Evolutionary conservation across 805 yeast species (phyloP).

Genomic region (Schwanniomyces pseudopolymorphus): DNA sequence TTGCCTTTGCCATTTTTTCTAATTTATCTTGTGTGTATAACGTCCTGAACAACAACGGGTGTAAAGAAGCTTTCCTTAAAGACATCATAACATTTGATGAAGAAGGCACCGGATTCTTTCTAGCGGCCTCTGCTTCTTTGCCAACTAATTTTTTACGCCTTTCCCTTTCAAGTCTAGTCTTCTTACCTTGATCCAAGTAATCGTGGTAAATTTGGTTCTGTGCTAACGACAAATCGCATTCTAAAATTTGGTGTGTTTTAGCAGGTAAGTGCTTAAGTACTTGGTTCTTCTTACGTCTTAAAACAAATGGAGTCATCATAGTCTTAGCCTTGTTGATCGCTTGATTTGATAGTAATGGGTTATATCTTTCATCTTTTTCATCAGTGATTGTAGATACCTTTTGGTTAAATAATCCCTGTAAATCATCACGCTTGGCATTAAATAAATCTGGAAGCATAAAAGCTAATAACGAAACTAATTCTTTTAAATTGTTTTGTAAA

Average conservation of each 20-base stretch:
- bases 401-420: slow-evolving; percentile 82
- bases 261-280: slow-evolving; percentile 87
- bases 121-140: slow-evolving; percentile 33
- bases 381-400: slow-evolving; percentile 67
- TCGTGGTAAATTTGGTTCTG: slow-evolving; percentile 63
- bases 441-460: slow-evolving; percentile 87
- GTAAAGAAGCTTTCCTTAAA: slow-evolving; percentile 88
- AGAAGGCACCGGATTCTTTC: slow-evolving; percentile 35
- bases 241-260: slow-evolving; percentile 62
- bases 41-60: slow-evolving; percentile 80
- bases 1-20: slow-evolving; percentile 68
- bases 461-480: slow-evolving; percentile 83
- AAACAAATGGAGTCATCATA: slow-evolving; percentile 97
- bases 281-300: slow-evolving; percentile 88
- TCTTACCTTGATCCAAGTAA: slow-evolving; percentile 49
- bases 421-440: slow-evolving; percentile 76
- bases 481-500: slow-evolving; percentile 87
- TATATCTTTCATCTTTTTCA: slow-evolving; percentile 47
- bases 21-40: slow-evolving; percentile 57
- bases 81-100: slow-evolving; percentile 80
- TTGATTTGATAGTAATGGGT: slow-evolving; percentile 84
- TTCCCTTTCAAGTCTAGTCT: slow-evolving; percentile 42
- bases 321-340: slow-evolving; percentile 92
- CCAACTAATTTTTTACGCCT: slow-evolving; percentile 38
- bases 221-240: slow-evolving; percentile 59